These are phyloP conservation scores for Naganishia albida DNA, from an alignment of 1,284 basidiomycete species.

Conservation along the genomic window DNA sequence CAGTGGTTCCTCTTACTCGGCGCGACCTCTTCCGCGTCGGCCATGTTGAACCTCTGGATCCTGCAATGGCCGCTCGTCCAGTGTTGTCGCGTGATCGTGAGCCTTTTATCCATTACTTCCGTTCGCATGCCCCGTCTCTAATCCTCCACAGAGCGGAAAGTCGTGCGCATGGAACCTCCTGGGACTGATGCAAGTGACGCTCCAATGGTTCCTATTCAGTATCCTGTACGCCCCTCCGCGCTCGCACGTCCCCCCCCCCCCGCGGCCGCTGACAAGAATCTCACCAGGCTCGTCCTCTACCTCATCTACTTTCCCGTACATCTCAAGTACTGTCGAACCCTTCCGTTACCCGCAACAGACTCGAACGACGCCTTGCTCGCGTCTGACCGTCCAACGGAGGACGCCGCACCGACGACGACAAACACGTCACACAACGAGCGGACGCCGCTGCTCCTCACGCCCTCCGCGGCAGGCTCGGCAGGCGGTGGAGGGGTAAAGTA, in stretches of 20 bases:
- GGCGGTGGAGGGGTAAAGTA: slow-evolving; percentile 7
- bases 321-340: slow-evolving; percentile 65
- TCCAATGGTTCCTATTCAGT: slow-evolving; percentile 85
- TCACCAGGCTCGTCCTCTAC: slow-evolving; percentile 75
- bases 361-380: slow-evolving; percentile 16
- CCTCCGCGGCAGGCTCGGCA: background rate
- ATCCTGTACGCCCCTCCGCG: slow-evolving; percentile 73
- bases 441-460: background rate
- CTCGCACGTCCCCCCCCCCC: too few species aligned
- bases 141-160: slow-evolving; percentile 49
- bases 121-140: background rate
- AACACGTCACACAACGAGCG: background rate
- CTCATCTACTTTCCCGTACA: slow-evolving; percentile 87
- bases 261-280: slow-evolving; percentile 13
- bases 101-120: slow-evolving; percentile 50
- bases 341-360: slow-evolving; percentile 34
- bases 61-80: slow-evolving; percentile 83
- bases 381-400: background rate
- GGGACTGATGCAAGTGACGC: slow-evolving; percentile 77
- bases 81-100: slow-evolving; percentile 75
- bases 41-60: slow-evolving; percentile 83
- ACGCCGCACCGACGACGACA: background rate
- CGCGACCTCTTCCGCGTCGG: slow-evolving; percentile 76
- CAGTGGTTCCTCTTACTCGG: slow-evolving; percentile 88
- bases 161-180: slow-evolving; percentile 79